Evolutionary conservation across 2,329 filamentous ascomycete species (phyloP).

Genomic region (Fusarium poae): DNA sequence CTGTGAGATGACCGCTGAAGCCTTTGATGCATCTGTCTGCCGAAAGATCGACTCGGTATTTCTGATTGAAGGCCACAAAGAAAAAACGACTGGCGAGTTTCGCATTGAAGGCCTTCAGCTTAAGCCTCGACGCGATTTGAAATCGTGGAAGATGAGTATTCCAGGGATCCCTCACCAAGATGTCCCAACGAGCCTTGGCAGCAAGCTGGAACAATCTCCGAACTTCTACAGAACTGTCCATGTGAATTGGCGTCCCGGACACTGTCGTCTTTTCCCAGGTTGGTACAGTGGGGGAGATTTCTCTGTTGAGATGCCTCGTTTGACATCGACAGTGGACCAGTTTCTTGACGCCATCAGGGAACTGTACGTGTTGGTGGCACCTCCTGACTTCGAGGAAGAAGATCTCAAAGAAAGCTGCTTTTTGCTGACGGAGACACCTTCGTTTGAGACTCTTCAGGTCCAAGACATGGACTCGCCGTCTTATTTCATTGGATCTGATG

Average conservation of each 20-base stretch:
- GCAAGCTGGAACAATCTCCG: neutral
- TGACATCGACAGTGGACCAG: neutral
- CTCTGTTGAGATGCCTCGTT: constrained; percentile 22
- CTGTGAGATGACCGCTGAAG: constrained; percentile 9
- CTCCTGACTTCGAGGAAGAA: neutral
- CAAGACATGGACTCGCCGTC: constrained; percentile 19
- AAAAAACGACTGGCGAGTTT: neutral
- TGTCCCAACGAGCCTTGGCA: neutral
- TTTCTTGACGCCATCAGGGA: constrained; percentile 1
- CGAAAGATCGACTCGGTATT: constrained; percentile 20
- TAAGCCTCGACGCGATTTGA: neutral
- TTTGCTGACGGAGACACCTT: constrained; percentile 32
- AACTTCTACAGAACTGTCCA: neutral
- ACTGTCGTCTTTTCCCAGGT: constrained; percentile 21
- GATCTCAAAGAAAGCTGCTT: constrained; percentile 5
- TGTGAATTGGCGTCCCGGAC: constrained; percentile 6
- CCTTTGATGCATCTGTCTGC: constrained; percentile 8
- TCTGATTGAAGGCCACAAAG: neutral
- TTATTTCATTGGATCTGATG: constrained; percentile 34
- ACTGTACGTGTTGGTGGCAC: neutral
- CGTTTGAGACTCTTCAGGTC: neutral
- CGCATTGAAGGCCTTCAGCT: constrained; percentile 6
- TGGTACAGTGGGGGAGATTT: neutral
- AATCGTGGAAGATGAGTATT: neutral
- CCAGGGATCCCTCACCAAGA: neutral